Percentiles rank a stretch among this genome's conserved stretches.
Conservation (phyloP, 2,329 filamentous ascomycete species). For the Chaetomium strumarium region DNA sequence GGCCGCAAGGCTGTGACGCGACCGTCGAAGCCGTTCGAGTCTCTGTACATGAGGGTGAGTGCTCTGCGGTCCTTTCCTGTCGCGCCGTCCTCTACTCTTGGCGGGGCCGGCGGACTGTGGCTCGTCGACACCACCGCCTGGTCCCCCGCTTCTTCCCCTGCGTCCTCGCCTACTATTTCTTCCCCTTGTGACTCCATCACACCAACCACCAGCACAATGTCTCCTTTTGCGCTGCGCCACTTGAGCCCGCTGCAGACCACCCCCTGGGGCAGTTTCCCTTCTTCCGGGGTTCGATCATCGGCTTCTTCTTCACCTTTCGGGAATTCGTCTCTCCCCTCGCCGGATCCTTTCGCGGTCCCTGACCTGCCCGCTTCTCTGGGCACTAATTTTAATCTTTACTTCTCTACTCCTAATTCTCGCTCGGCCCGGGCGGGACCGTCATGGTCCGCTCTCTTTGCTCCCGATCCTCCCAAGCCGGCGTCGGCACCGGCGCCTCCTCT, state of each 20-base stretch:
- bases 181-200: constrained; percentile 21
- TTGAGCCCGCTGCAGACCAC: constrained; percentile 14
- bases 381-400: constrained; percentile 19
- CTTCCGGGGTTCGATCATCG: constrained; percentile 21
- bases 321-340: constrained; percentile 15
- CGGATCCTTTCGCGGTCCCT: constrained; percentile 15
- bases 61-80: constrained; percentile 29
- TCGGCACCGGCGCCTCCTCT: constrained; percentile 12
- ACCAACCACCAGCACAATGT: constrained; percentile 16
- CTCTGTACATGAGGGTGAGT: constrained; percentile 51
- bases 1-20: constrained; percentile 44
- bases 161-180: constrained; percentile 21
- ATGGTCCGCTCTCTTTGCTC: constrained; percentile 24
- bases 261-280: constrained; percentile 21
- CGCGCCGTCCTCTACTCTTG: constrained; percentile 17
- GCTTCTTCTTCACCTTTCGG: constrained; percentile 17
- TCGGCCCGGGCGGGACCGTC: constrained; percentile 12
- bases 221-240: constrained; percentile 18
- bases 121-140: constrained; percentile 29
- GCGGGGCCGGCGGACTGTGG: constrained; percentile 29
- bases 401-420: constrained; percentile 7
- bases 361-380: constrained; percentile 11
- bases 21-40: constrained; percentile 45
- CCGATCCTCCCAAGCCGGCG: constrained; percentile 14
- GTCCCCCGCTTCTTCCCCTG: constrained; percentile 27